phyloP scores from a whole-genome alignment of 768 basidiomycete species.

The Termitomyces eurrhizus region DNA sequence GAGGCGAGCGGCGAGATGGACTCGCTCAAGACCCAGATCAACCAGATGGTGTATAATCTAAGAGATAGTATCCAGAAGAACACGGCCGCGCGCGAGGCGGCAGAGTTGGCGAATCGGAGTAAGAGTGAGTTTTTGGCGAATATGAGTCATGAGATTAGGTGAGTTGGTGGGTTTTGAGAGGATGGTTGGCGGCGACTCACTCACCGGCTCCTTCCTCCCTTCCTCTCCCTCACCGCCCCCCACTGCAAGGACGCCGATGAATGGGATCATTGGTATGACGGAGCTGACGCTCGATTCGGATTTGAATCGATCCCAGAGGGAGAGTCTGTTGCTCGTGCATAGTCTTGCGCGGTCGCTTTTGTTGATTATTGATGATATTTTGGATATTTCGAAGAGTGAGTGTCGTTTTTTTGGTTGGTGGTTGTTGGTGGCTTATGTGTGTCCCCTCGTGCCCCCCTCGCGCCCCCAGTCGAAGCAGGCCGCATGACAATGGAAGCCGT shows the following conservation, averaged over 20 bases:
- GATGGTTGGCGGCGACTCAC: too few species aligned
- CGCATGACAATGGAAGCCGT: slow-evolving; percentile 99
- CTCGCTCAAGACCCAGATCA: slow-evolving; percentile 97
- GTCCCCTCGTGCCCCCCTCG: too few species aligned
- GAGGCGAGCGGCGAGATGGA: slow-evolving; percentile 99
- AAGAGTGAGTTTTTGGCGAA: slow-evolving; percentile 99
- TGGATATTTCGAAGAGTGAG: slow-evolving; percentile 99
- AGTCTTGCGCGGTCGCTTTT: slow-evolving; percentile 89
- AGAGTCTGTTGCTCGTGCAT: slow-evolving; percentile 93
- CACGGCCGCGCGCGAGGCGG: slow-evolving; percentile 93
- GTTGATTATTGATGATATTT: slow-evolving; percentile 97
- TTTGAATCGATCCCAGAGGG: slow-evolving; percentile 88
- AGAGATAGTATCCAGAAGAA: slow-evolving; percentile 98
- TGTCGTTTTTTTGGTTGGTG: slow-evolving; percentile 10
- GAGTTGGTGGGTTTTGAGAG: slow-evolving; percentile 20
- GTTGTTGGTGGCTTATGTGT: background rate
- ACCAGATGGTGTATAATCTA: slow-evolving; percentile 98
- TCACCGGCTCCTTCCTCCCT: too few species aligned
- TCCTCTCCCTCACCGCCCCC: too few species aligned
- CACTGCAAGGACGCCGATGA: slow-evolving; percentile 87
- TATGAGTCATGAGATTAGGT: slow-evolving; percentile 97
- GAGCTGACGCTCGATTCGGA: slow-evolving; percentile 96
- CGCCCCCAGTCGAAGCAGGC: slow-evolving; percentile 82
- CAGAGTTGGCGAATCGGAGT: slow-evolving; percentile 94
- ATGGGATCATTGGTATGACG: slow-evolving; percentile 99